Evolutionary conservation across 2,329 filamentous ascomycete species (phyloP).

Genomic region (Trichoderma sp.): DNA sequence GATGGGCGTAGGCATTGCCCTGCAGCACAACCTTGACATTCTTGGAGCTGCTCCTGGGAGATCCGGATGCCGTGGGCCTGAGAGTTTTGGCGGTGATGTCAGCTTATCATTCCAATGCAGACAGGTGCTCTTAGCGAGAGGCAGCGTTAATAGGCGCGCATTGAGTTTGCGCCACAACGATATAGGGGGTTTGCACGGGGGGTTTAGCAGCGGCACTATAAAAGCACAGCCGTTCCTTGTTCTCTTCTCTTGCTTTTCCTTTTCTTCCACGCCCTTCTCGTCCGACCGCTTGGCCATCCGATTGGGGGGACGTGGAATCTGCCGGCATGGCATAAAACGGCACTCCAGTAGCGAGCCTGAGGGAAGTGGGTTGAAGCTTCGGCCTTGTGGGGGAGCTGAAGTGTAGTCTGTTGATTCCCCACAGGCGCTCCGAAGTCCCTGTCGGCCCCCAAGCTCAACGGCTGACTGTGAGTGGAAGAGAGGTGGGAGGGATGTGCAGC

Average conservation of each 20-base stretch:
- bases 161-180: neutral
- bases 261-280: neutral
- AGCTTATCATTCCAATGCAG: constrained; percentile 11
- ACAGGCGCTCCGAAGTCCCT: constrained; percentile 21
- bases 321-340: neutral
- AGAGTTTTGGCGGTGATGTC: constrained; percentile 3
- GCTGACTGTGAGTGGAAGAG: constrained; percentile 1
- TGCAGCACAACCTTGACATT: constrained; percentile 24
- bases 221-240: neutral
- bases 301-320: constrained; percentile 11
- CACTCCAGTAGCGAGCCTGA: neutral
- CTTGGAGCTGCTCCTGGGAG: constrained; percentile 9
- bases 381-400: constrained; percentile 24
- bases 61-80: constrained; percentile 17
- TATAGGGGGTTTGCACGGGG: neutral
- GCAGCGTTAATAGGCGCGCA: neutral
- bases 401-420: constrained; percentile 20
- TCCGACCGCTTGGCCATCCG: neutral
- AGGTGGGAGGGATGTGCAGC: constrained; percentile 2
- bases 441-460: constrained; percentile 6
- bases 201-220: neutral
- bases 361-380: constrained; percentile 13
- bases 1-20: constrained; percentile 38
- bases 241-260: neutral
- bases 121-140: neutral